Conservation (phyloP, 306 rosid genomes). For the Malus sieversii region DNA sequence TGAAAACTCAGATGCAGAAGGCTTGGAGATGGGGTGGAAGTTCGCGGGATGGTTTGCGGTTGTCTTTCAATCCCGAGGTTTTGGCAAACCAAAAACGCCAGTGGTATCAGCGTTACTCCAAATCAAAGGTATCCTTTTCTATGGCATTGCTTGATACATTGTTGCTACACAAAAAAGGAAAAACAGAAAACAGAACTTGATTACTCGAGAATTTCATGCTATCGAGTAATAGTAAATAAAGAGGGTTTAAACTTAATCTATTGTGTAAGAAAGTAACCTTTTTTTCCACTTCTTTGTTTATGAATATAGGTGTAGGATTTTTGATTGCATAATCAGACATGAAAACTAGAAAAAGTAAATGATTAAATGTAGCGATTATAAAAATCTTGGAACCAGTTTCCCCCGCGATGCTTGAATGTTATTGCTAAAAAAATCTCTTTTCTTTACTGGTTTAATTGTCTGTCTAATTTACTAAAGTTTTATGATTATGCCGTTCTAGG, state of each 20-base stretch:
- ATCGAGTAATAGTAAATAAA: neutral
- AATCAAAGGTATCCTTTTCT: constrained; percentile 47
- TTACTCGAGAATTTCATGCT: neutral
- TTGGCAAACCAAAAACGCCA: constrained; percentile 90
- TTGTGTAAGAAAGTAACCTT: neutral
- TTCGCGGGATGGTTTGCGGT: constrained; percentile 26
- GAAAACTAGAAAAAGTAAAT: neutral
- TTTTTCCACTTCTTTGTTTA: neutral
- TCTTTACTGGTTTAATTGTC: neutral
- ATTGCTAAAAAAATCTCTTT: neutral
- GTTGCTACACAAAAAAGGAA: neutral
- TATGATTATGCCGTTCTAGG: constrained; percentile 47
- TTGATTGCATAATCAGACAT: neutral
- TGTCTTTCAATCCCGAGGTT: constrained; percentile 73
- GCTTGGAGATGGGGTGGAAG: constrained; percentile 65
- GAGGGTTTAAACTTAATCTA: neutral
- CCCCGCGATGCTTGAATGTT: neutral
- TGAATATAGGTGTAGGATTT: neutral
- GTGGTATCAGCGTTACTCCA: constrained; percentile 94
- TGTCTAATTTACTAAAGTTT: constrained; percentile 21
- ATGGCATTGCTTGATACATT: neutral
- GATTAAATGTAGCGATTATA: neutral
- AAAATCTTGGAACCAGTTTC: neutral
- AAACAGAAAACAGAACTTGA: neutral
- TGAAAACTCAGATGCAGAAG: constrained; percentile 58